These are phyloP conservation scores for Solanum acaule DNA, from an alignment of 257 asterid genomes.

Conservation along the genomic window DNA sequence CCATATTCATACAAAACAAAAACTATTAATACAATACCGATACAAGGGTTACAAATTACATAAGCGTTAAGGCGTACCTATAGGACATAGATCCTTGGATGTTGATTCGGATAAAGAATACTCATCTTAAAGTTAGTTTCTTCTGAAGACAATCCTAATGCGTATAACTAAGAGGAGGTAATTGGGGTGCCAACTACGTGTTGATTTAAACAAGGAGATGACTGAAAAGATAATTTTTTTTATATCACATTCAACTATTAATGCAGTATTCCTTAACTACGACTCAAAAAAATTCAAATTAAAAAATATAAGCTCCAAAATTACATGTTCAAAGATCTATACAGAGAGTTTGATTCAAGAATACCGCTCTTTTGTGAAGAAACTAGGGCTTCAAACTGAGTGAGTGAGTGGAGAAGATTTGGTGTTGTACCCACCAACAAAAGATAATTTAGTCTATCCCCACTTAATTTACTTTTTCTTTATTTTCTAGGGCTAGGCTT, in stretches of 20 bases:
- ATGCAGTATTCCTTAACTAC: not conserved
- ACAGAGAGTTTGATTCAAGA: too few species aligned
- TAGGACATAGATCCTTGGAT: not conserved
- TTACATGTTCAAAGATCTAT: conserved; percentile 26
- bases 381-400: too few species aligned
- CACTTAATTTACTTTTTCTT: too few species aligned
- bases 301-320: not conserved
- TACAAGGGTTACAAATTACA: not conserved
- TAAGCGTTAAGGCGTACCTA: not conserved
- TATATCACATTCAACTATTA: not conserved
- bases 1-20: not conserved
- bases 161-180: too few species aligned
- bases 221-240: too few species aligned
- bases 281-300: not conserved
- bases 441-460: too few species aligned
- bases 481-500: too few species aligned
- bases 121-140: not conserved
- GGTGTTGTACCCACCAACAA: too few species aligned
- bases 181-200: too few species aligned
- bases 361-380: too few species aligned
- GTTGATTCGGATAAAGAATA: not conserved
- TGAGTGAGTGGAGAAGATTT: too few species aligned
- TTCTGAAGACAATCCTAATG: not conserved
- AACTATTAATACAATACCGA: not conserved
- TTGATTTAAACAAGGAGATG: not conserved